phyloP scores from a whole-genome alignment of 306 rosid species.

The Malus sieversii region DNA sequence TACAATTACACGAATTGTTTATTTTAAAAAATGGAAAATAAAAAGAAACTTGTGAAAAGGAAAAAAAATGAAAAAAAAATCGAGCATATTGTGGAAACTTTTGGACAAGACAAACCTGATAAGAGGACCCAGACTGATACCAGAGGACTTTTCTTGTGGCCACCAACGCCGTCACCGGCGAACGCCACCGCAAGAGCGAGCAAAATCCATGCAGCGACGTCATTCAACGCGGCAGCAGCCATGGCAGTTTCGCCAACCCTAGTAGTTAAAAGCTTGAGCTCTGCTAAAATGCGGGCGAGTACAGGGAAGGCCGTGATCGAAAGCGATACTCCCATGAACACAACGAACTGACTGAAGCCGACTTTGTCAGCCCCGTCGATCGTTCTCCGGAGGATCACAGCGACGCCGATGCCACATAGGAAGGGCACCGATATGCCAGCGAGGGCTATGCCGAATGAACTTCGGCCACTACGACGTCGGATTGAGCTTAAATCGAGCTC shows the following conservation, averaged over 20 bases:
- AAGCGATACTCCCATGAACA: constrained; percentile 81
- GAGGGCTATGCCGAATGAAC: constrained; percentile 55
- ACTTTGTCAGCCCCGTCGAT: constrained; percentile 52
- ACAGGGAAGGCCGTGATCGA: constrained; percentile 93
- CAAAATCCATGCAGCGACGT: constrained; percentile 80
- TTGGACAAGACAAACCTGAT: constrained; percentile 26
- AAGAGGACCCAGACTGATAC: constrained; percentile 67
- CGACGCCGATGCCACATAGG: constrained; percentile 57
- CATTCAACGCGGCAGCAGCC: constrained; percentile 92
- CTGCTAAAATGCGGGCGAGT: constrained; percentile 79
- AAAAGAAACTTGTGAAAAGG: background rate
- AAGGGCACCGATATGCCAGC: constrained; percentile 71
- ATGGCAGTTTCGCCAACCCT: constrained; percentile 66
- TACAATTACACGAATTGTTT: background rate
- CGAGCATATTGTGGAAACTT: background rate
- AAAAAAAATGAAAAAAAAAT: background rate
- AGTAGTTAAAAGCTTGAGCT: constrained; percentile 75
- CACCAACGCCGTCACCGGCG: constrained; percentile 34
- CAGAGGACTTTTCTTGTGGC: constrained; percentile 42
- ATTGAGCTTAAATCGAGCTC: constrained; percentile 63
- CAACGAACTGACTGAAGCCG: constrained; percentile 52
- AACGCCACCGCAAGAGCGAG: constrained; percentile 74
- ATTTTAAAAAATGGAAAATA: too few species aligned
- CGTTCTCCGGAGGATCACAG: constrained; percentile 52
- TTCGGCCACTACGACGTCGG: constrained; percentile 46